These are phyloP conservation scores for Boletales sp. DNA, from an alignment of 768 basidiomycete species.

Conservation along the genomic window DNA sequence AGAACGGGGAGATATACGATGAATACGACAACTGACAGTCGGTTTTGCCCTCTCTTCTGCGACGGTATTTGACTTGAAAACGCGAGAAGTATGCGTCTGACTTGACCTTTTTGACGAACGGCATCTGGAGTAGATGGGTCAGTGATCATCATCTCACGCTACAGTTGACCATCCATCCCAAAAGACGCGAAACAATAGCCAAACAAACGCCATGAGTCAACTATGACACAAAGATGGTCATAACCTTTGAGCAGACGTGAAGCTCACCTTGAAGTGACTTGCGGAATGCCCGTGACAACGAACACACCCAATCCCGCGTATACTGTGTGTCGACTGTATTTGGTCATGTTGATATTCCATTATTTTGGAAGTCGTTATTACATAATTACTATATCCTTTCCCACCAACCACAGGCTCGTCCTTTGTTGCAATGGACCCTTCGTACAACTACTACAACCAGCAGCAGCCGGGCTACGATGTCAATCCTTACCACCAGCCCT, in stretches of 20 bases:
- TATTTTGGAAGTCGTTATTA: constrained; percentile 7
- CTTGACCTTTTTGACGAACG: constrained; percentile 97
- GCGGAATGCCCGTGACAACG: constrained; percentile 29
- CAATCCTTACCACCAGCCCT: constrained; percentile 81
- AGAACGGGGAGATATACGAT: constrained; percentile 1
- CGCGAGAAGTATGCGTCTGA: constrained; percentile 97
- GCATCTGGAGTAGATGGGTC: constrained; percentile 53
- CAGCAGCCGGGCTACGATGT: constrained; percentile 57
- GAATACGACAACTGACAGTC: constrained; percentile 63
- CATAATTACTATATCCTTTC: constrained; percentile 3
- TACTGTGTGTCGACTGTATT: constrained; percentile 18
- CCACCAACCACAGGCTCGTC: neutral
- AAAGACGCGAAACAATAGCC: constrained; percentile 1
- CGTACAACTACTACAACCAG: constrained; percentile 46
- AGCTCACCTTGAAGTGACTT: constrained; percentile 41
- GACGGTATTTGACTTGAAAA: constrained; percentile 98
- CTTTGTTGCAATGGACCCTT: constrained; percentile 23
- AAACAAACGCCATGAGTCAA: neutral
- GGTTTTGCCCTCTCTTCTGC: constrained; percentile 97
- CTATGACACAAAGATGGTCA: neutral
- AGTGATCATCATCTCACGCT: constrained; percentile 27
- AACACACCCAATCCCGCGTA: constrained; percentile 12
- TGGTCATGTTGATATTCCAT: constrained; percentile 27
- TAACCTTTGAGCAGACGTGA: neutral
- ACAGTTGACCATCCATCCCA: constrained; percentile 30